Base-by-base conservation (phyloP, 2,329 filamentous ascomycete species). In the Fusarium mangiferae region DNA sequence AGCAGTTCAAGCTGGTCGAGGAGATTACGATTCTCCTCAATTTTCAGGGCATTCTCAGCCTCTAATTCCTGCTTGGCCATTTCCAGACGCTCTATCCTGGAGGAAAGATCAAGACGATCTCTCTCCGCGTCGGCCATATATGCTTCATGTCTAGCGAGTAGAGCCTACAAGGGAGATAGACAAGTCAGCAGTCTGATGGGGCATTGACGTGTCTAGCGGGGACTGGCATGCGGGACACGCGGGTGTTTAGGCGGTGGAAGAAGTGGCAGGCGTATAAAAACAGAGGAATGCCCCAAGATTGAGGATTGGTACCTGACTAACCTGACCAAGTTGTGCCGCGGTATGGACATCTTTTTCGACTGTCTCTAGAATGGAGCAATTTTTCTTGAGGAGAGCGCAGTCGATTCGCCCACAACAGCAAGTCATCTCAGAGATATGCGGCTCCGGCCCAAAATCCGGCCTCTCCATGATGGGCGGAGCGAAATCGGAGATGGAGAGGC, bases 41-140 rank as follows among this genome's bases (percentile, higher is more conserved):
- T 92, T 35, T 92, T 93, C 69, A 88, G 87, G 62, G 91, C 90
- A 84, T 98, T 99, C 78, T 90, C 89, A 46, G 87, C 86, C 82
- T 98, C 94, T 70, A 97, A 89, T 68, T 90, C 86, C 78, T 86
- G 87, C 84, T 97, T 98, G 76, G 91, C 89, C 77, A 83, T 83
- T 84, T 97, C 94, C 59, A 99, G 87, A 73, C 88, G 88, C 77
- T 93, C 91, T 80, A 98, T 95, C 70, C 90, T 93, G 52, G 86
- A 83, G 49, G 90, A 88, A 83, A 98, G 90, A 70, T 92, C 90
- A 70, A 87, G 85, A 69, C 95, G 93, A 81, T 98, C 95, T 77
- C 91, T 90, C 85, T 98, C 95, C 68, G 95, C 94, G 82, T 98
- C 94, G 76, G 92, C 92, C 88, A 98, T 96, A 83, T 97, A 98